A percentile compares a stretch with the other conserved stretches of the same genome.
phyloP scores from a whole-genome alignment of 805 yeast species.

The Saccharomycopsis fodiens region DNA sequence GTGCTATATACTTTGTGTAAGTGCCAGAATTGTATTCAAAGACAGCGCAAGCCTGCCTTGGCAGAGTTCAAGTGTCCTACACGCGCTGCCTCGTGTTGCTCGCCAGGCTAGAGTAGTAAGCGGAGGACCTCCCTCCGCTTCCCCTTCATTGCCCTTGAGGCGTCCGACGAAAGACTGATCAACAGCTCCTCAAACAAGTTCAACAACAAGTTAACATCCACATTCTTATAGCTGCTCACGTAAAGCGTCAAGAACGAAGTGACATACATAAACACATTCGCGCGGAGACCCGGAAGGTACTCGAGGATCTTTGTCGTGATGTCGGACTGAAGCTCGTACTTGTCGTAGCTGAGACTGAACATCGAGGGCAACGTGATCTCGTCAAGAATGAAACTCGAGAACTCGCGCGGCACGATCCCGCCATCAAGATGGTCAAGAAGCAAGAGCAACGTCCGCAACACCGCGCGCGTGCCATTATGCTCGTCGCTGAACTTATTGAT shows the following conservation, averaged over 20 bases:
- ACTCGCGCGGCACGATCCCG: constrained; percentile 33
- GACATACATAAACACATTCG: constrained; percentile 35
- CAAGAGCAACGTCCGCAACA: constrained; percentile 25
- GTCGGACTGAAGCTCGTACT: constrained; percentile 24
- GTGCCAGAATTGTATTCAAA: too few species aligned
- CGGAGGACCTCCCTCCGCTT: constrained; percentile 19
- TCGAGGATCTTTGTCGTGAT: constrained; percentile 31
- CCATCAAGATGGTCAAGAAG: constrained; percentile 32
- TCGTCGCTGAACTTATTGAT: constrained; percentile 22
- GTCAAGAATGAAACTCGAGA: constrained; percentile 24
- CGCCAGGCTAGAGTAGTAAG: constrained; percentile 9
- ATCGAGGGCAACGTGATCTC: constrained; percentile 24
- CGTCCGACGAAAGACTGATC: constrained; percentile 14
- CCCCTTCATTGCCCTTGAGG: constrained; percentile 6
- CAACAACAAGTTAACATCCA: constrained; percentile 13
- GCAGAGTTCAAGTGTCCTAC: too few species aligned
- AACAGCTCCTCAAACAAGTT: constrained; percentile 19
- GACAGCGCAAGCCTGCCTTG: too few species aligned
- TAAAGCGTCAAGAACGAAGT: constrained; percentile 32
- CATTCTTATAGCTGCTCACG: constrained; percentile 20
- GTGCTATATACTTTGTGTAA: too few species aligned
- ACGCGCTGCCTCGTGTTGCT: background rate
- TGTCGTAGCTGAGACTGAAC: constrained; percentile 25
- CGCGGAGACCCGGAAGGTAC: constrained; percentile 33
- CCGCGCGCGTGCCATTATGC: constrained; percentile 23